These are phyloP conservation scores for Solanum dulcamara DNA, from an alignment of 257 asterid species.

Conservation along the genomic window DNA sequence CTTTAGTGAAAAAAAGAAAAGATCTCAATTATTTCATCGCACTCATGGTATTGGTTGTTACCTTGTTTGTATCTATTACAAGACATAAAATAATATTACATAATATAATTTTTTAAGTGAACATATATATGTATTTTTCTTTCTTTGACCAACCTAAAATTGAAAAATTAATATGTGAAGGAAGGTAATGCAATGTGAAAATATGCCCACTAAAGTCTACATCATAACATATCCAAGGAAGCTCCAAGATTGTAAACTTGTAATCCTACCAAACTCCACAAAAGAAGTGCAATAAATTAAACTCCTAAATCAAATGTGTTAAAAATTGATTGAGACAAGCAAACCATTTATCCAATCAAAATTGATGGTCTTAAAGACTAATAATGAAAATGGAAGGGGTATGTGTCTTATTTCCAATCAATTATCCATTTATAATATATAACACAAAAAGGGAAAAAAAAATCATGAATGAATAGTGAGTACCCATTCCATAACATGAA, in stretches of 20 bases:
- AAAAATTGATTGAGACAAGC: constrained; percentile 16
- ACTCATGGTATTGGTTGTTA: too few species aligned
- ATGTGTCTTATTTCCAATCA: constrained; percentile 4
- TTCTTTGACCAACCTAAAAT: neutral
- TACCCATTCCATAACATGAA: neutral
- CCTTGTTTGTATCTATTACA: too few species aligned
- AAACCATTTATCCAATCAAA: neutral
- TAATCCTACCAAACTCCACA: constrained; percentile 4
- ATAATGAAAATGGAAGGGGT: neutral
- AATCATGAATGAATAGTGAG: neutral
- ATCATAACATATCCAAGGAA: neutral
- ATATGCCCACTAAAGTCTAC: neutral
- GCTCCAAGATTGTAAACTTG: too few species aligned
- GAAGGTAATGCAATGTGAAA: neutral
- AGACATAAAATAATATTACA: too few species aligned
- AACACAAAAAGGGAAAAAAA: neutral
- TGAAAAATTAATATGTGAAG: neutral
- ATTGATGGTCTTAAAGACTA: neutral
- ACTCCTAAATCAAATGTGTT: constrained; percentile 1
- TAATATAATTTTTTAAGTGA: too few species aligned
- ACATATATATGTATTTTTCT: neutral
- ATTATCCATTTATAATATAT: neutral
- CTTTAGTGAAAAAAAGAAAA: too few species aligned
- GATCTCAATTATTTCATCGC: too few species aligned
- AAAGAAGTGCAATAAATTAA: neutral